Evolutionary conservation across 345 rosid genomes (phyloP).

Genomic region (Lumnitzera racemosa): DNA sequence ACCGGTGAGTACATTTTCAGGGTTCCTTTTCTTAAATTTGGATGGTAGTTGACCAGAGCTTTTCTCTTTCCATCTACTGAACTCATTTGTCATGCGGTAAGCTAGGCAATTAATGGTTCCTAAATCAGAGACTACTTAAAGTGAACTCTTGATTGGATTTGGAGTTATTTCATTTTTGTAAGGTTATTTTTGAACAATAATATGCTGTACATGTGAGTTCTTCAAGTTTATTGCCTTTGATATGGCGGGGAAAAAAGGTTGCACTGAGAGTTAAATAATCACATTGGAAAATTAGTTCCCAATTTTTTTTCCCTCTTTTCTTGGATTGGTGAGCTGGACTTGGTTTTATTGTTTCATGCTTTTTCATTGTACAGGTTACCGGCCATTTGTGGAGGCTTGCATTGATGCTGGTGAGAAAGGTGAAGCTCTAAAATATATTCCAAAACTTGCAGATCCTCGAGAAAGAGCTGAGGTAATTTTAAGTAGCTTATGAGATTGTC

Average conservation of each 20-base stretch:
- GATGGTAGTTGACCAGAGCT: neutral
- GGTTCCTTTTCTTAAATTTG: neutral
- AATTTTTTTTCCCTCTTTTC: too few species aligned
- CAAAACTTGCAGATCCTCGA: constrained; percentile 76
- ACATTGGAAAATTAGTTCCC: too few species aligned
- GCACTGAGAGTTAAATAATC: too few species aligned
- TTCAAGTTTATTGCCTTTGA: too few species aligned
- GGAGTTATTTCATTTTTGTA: too few species aligned
- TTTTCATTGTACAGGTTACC: constrained; percentile 44
- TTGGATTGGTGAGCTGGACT: too few species aligned
- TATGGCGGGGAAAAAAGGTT: too few species aligned
- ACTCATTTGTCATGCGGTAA: neutral
- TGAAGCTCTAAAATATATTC: constrained; percentile 90
- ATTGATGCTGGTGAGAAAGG: constrained; percentile 80
- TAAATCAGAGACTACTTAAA: neutral
- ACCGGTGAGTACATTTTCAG: constrained; percentile 36
- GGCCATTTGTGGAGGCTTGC: constrained; percentile 97
- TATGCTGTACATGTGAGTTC: too few species aligned
- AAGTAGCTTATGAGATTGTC: neutral
- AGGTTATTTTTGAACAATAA: too few species aligned
- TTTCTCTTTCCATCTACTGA: neutral
- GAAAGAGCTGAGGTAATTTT: constrained; percentile 84
- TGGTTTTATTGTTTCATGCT: neutral
- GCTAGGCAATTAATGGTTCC: too few species aligned
- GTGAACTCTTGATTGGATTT: too few species aligned